phyloP scores from a whole-genome alignment of 2,329 filamentous ascomycete species.

The Xylaria sp. region DNA sequence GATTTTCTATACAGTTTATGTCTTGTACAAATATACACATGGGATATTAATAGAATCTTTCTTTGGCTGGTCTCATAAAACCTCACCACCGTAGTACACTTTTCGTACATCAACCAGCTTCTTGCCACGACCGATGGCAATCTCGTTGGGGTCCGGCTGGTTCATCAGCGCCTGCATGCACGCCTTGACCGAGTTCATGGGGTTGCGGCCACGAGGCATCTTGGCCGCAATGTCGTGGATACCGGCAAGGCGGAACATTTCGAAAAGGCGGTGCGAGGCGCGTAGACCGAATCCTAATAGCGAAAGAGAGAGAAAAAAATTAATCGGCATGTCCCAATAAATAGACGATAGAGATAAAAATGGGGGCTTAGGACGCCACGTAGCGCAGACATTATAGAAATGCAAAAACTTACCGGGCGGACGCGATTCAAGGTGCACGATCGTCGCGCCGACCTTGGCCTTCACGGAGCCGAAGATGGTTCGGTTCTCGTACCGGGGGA shows the following conservation, averaged over 20 bases:
- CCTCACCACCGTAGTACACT: slow-evolving; percentile 77
- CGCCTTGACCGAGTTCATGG: slow-evolving; percentile 98
- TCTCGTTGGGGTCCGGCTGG: slow-evolving; percentile 86
- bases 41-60: slow-evolving; percentile 12
- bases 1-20: slow-evolving; percentile 21
- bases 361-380: background rate
- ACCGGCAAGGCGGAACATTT: slow-evolving; percentile 86
- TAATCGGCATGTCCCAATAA: background rate
- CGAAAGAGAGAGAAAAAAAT: background rate
- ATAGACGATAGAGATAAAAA: background rate
- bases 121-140: slow-evolving; percentile 87
- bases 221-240: slow-evolving; percentile 85
- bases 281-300: slow-evolving; percentile 86
- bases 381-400: background rate
- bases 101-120: slow-evolving; percentile 96
- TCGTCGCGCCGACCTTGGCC: slow-evolving; percentile 85
- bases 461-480: slow-evolving; percentile 88
- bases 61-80: background rate
- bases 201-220: slow-evolving; percentile 86
- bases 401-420: slow-evolving; percentile 74
- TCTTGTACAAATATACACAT: slow-evolving; percentile 33
- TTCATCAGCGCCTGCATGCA: slow-evolving; percentile 79
- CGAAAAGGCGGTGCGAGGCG: slow-evolving; percentile 88
- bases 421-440: slow-evolving; percentile 79
- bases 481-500: slow-evolving; percentile 86